These are phyloP conservation scores for Barnettozyma salicaria DNA, from an alignment of 805 yeast species.

Conservation along the genomic window DNA sequence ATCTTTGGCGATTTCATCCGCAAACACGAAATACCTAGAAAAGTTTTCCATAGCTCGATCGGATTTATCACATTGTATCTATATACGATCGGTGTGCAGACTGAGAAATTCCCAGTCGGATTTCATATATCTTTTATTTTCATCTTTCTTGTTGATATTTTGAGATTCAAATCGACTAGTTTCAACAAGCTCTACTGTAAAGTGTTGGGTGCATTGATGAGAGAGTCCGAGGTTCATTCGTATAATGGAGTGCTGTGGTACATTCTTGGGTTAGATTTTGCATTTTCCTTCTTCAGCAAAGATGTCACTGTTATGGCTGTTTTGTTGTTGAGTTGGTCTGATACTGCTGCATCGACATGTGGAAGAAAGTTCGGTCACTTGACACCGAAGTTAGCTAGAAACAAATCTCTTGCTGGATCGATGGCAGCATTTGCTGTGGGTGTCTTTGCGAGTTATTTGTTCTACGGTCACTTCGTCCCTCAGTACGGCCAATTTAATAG, in stretches of 20 bases:
- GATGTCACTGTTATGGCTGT: slow-evolving; percentile 77
- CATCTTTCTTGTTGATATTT: slow-evolving; percentile 56
- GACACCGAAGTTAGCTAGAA: slow-evolving; percentile 68
- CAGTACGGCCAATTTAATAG: slow-evolving; percentile 45
- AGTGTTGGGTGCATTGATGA: slow-evolving; percentile 72
- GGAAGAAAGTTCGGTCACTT: slow-evolving; percentile 83
- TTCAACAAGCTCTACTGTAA: slow-evolving; percentile 65
- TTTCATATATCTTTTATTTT: slow-evolving; percentile 48
- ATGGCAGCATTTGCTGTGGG: slow-evolving; percentile 81
- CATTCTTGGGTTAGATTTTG: slow-evolving; percentile 67
- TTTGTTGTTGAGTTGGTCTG: slow-evolving; percentile 89
- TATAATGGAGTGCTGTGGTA: slow-evolving; percentile 90
- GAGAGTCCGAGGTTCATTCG: slow-evolving; percentile 67
- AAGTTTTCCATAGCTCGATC: slow-evolving; percentile 80
- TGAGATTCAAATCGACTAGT: slow-evolving; percentile 55
- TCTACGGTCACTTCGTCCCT: slow-evolving; percentile 75
- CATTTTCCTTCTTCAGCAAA: slow-evolving; percentile 65
- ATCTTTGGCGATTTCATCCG: slow-evolving; percentile 49
- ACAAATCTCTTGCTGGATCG: slow-evolving; percentile 87
- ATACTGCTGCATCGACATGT: slow-evolving; percentile 91
- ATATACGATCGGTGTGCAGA: slow-evolving; percentile 57
- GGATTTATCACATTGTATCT: slow-evolving; percentile 75
- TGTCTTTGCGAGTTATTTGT: slow-evolving; percentile 50
- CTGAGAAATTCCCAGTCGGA: slow-evolving; percentile 52
- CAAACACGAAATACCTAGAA: slow-evolving; percentile 86